Conservation (phyloP, 1,284 basidiomycete genomes). For the Anthracocystis panici-leucophaei region DNA sequence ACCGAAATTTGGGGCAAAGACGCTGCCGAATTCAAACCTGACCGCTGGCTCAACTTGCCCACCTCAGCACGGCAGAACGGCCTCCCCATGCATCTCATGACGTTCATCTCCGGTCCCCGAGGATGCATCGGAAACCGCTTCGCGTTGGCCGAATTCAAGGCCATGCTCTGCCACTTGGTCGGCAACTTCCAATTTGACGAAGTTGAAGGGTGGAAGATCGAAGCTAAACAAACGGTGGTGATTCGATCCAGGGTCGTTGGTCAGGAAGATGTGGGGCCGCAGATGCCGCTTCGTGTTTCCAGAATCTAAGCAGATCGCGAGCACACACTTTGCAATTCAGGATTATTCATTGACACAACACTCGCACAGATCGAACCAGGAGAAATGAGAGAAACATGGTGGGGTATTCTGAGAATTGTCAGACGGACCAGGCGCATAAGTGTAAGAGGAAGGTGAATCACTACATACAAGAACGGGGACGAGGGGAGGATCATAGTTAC, state of each 20-base stretch:
- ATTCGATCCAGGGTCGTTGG: conserved; percentile 42
- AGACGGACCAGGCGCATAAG: conserved; percentile 10
- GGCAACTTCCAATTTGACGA: conserved; percentile 49
- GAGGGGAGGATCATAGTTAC: not conserved
- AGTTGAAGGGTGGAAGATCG: conserved; percentile 54
- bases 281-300: conserved; percentile 54
- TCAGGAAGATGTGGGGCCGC: conserved; percentile 55
- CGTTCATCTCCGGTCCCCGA: conserved; percentile 62
- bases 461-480: conserved; percentile 6
- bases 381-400: not conserved
- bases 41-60: conserved; percentile 60
- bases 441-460: conserved; percentile 2
- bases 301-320: conserved; percentile 9
- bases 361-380: not conserved
- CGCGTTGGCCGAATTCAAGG: conserved; percentile 64
- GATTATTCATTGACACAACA: not conserved
- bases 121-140: conserved; percentile 64
- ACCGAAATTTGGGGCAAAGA: conserved; percentile 56
- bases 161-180: conserved; percentile 54
- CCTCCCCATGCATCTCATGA: conserved; percentile 52
- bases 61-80: conserved; percentile 25
- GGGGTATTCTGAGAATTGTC: conserved; percentile 43
- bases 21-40: conserved; percentile 55
- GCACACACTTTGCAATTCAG: not conserved
- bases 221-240: conserved; percentile 53